Evolutionary conservation across 2,329 filamentous ascomycete genomes (phyloP), one percentile per base, ranked within the genome.

Genomic region (Penicillium nordicum): DNA sequence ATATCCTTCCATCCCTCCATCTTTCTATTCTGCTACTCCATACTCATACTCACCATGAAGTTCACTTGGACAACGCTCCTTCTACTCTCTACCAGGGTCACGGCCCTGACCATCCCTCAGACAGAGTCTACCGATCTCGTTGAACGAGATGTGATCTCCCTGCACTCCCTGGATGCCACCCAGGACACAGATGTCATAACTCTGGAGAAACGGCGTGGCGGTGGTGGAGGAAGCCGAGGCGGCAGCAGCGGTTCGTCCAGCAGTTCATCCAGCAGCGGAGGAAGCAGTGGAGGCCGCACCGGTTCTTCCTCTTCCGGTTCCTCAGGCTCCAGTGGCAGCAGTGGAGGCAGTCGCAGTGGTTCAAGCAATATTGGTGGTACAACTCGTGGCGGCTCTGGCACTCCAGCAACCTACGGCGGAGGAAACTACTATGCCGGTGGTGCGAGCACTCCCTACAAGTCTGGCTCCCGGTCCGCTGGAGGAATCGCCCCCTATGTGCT

Each of bases 361-460:
- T 60, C 64, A 10, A 53, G 49, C 60, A 71, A 71, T 50, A 48
- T 47, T 5, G 71, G 71, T 41, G 73, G 72, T n/a, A 57, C 66
- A 25, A 71, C 68, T 11, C 34, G 58, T n/a, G 59, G 50, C 11
- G 63, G 63, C 23, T 57, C 55, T 36, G 51, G 55, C 27, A 54
- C 51, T 36, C 61, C 73, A 30, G 78, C 78, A 10, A 60, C 74
- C 3, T 84, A 79, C 62, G 82, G 80, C 21, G 76, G 78, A 37
- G 80, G 80, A 11, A 69, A 67, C 37, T 83, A 79, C 68, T 87
- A 86, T 61, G 77, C 78, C 5, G 82, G 82, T 18, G 84, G 84
- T 47, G 77, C 82, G 1, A 58, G 70, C 6, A 68, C 74, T 2
- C 80, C 84, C 2, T 86, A 83, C 69, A 57, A 68, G 4, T 67